Conservation (phyloP, 441 rosid genomes). For the Gossypium gossypioides region DNA sequence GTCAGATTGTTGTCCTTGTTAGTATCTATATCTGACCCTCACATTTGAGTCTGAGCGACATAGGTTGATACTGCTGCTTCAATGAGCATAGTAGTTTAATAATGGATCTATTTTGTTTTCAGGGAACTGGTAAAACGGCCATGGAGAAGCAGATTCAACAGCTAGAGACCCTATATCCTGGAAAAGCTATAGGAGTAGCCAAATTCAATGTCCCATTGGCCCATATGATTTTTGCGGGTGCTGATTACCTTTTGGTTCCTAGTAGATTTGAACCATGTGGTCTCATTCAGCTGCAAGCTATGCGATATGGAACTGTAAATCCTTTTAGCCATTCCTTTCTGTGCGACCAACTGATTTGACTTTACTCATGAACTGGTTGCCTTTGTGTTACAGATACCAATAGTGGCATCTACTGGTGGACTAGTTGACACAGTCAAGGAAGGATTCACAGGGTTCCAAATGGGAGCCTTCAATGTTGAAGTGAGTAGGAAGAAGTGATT, state of each 20-base stretch:
- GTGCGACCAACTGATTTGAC: neutral
- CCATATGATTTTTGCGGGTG: constrained; percentile 86
- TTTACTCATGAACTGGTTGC: neutral
- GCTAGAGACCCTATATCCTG: constrained; percentile 61
- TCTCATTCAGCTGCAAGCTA: constrained; percentile 84
- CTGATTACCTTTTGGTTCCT: constrained; percentile 70
- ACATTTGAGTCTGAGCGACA: neutral
- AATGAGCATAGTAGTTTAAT: neutral
- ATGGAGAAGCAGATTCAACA: constrained; percentile 60
- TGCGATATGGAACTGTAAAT: constrained; percentile 90
- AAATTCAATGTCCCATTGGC: constrained; percentile 75
- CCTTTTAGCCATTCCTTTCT: neutral
- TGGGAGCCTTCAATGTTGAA: constrained; percentile 64
- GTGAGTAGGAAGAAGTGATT: constrained; percentile 26
- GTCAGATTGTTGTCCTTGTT: constrained; percentile 72
- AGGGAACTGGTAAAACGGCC: constrained; percentile 83
- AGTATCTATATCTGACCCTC: constrained; percentile 21
- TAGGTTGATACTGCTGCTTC: neutral
- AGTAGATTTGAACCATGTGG: constrained; percentile 98
- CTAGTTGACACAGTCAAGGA: constrained; percentile 85
- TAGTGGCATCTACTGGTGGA: constrained; percentile 89
- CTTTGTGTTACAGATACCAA: constrained; percentile 41
- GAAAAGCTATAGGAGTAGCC: constrained; percentile 61
- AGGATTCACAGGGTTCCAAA: constrained; percentile 86
- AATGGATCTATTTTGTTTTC: constrained; percentile 4